phyloP scores from a whole-genome alignment of 129 eudicot species.

The carrot (Daucus carota) region DNA sequence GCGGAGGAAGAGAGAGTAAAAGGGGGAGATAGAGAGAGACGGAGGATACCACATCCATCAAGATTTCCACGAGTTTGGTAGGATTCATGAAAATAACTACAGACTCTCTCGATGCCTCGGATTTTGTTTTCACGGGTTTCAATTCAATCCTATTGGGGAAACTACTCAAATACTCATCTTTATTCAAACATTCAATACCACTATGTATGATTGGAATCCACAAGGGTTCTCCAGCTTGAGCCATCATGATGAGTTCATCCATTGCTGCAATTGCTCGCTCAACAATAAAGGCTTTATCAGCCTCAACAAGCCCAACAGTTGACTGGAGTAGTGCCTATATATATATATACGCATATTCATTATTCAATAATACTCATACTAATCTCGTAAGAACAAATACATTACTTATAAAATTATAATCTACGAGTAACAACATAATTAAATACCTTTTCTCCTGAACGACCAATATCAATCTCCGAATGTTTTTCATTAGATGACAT shows the following conservation, averaged over 20 bases:
- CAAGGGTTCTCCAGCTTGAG: constrained; percentile 70
- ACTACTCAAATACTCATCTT: constrained; percentile 66
- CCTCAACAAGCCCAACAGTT: constrained; percentile 55
- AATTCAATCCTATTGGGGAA: constrained; percentile 90
- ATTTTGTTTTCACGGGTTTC: constrained; percentile 56
- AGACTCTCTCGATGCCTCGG: constrained; percentile 83
- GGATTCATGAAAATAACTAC: constrained; percentile 84
- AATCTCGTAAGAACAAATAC: too few species aligned
- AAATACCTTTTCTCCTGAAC: too few species aligned
- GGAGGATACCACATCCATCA: constrained; percentile 94
- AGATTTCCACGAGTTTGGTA: constrained; percentile 71
- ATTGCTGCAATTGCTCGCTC: constrained; percentile 92
- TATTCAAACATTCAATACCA: constrained; percentile 46
- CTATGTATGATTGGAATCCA: constrained; percentile 65
- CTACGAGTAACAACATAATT: too few species aligned
- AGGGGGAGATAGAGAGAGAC: too few species aligned
- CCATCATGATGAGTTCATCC: constrained; percentile 87
- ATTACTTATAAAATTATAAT: too few species aligned
- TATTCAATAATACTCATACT: too few species aligned
- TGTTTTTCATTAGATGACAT: too few species aligned
- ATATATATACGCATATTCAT: too few species aligned
- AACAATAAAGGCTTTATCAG: constrained; percentile 68
- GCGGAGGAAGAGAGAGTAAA: too few species aligned
- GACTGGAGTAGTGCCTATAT: too few species aligned
- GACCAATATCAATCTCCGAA: too few species aligned